Base-by-base conservation (phyloP, 257 asterid genomes). In the Perilla frutescens region DNA sequence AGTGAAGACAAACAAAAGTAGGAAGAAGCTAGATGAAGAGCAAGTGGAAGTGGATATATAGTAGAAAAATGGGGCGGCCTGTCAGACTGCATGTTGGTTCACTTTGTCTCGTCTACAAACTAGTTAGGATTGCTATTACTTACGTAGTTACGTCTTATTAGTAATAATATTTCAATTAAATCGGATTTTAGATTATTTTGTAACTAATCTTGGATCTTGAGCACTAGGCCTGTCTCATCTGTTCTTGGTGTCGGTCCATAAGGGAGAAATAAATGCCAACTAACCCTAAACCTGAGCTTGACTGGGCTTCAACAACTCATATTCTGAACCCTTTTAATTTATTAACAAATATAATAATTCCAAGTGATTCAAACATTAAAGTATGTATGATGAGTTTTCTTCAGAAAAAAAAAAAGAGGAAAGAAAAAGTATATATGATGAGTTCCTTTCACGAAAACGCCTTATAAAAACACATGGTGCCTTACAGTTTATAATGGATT, bases 151-250 rank as follows among this genome's bases (percentile, higher is more conserved):
- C 26, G 26, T 20, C 26, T 1, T 20, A 20, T 20, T 20, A 20
- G 1, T 20, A 20, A 20, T 72, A 49, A 60, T 61, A 10, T 41
- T 14, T 5, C 44, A 57, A 37, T 74, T 67, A 70, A 62, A n/a
- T 73, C 36, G 62, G 44, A 5, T 66, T 61, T 59, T 49, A 11
- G 34, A 37, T 50, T 59, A 62, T 53, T 14, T 74, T 7, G 1
- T 37, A 62, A 71, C 73, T 76, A 71, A 55, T 63, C 71, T 80
- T 80, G 87, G 84, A 83, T 80, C 87, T 83, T 56, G 84, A 72
- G 71, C 26, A 20, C 26, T 20, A 20, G 26, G 26, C 26, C 26
- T 20, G 26, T 20, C 26, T 20, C 26, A 20, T 20, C 26, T 20
- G 26, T 20, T 20, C 26, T 20, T 20, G 26, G 26, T 20, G 26